Evolutionary conservation across 2,329 filamentous ascomycete genomes (phyloP), one percentile per base, ranked within the genome.

Genomic region (Aspergillus alliaceus): DNA sequence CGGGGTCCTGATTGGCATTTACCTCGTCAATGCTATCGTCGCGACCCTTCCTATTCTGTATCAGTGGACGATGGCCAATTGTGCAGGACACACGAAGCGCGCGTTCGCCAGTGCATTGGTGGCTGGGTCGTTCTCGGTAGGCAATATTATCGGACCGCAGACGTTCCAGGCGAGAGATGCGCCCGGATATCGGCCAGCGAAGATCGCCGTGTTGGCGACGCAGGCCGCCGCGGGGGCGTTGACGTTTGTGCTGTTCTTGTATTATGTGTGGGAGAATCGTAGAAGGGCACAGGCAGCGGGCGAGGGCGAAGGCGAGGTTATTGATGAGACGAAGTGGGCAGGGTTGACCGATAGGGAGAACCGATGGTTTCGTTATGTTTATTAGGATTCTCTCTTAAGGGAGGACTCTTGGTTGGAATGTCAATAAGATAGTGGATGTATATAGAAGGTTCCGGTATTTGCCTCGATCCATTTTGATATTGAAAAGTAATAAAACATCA

Each of bases 71-170:
- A 75, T 78, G 25, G 75, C 72, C 31, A 82, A 82, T 57, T 74
- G 77, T 14, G 79, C 79, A 2, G 79, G 80, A 0, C 77, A 82
- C 56, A 80, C 79, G 3, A 82, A 82, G 64, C 80, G 80, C 51
- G 76, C 79, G 15, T 79, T 79, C 6, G 71, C 76, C 24, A 80
- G 78, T 35, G 79, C 79, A 0, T 61, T 81, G 4, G 69, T 79
- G 2, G 72, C 79, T 9, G 73, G 78, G n/a, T 70, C 71, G 2
- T 79, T 79, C 61, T 74, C 72, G 12, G 65, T 77, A 8, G 77
- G 75, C n/a, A 79, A 79, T 53, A 79, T 80, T 56, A 72, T 80
- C 75, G 44, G 44, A 2, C 44, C 44, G 18, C 44, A 48, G 44
- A 48, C 44, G 9, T 48, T 48, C 18, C 44, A 75, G 58, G 67